These are phyloP conservation scores for Ploettnerulaceae sp. DNA, from an alignment of 2,329 filamentous ascomycete genomes.

Conservation along the genomic window DNA sequence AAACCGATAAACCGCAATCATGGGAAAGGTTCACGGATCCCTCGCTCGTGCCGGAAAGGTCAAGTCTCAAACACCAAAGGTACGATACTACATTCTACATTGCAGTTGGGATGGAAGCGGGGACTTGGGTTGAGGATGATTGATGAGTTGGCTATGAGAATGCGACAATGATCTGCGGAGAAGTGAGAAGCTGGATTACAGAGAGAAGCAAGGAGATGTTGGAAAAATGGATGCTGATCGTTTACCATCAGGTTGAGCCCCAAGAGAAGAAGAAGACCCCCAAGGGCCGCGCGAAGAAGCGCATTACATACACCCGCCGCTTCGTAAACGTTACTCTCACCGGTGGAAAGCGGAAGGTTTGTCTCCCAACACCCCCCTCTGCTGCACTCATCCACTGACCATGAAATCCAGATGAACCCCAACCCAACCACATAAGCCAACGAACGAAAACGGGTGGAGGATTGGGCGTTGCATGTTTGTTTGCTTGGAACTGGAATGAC, in stretches of 20 bases:
- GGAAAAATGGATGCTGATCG: constrained; percentile 26
- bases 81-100: constrained; percentile 43
- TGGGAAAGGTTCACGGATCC: constrained; percentile 93
- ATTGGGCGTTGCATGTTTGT: constrained; percentile 19
- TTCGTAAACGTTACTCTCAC: constrained; percentile 98
- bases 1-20: constrained; percentile 48
- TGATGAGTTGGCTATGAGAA: constrained; percentile 1
- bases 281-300: constrained; percentile 97
- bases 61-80: constrained; percentile 93
- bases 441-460: constrained; percentile 19
- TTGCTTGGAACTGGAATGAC: not conserved
- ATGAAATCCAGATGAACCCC: constrained; percentile 67
- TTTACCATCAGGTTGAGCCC: constrained; percentile 62
- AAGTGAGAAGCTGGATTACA: not conserved
- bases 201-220: too few species aligned
- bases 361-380: not conserved
- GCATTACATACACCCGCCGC: constrained; percentile 90
- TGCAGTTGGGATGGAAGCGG: not conserved
- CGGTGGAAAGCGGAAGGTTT: constrained; percentile 95
- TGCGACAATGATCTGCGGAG: not conserved
- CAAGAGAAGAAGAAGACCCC: constrained; percentile 96
- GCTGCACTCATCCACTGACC: not conserved
- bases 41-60: constrained; percentile 96
- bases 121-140: constrained; percentile 5
- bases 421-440: constrained; percentile 65